A percentile compares a stretch with the other conserved stretches of the same genome.
Evolutionary conservation across 306 rosid species (phyloP).

Genomic region (Quercus dentata): DNA sequence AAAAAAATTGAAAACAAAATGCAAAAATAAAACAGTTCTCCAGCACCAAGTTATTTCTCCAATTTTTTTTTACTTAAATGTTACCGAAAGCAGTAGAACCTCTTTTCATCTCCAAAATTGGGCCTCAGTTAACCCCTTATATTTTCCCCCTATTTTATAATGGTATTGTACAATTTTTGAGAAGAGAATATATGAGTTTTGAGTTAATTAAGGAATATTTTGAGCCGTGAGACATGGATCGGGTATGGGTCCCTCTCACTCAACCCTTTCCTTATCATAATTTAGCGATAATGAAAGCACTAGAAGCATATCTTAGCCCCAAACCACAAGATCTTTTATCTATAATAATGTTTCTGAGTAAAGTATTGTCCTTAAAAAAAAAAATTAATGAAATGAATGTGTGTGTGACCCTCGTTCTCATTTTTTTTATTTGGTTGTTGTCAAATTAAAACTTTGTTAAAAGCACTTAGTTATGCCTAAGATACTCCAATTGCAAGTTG

Average conservation of each 20-base stretch:
- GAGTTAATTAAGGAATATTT: neutral
- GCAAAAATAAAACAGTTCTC: too few relatives aligned
- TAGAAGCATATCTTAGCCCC: constrained; percentile 35
- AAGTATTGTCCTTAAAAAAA: constrained; percentile 26
- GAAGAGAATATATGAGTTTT: neutral
- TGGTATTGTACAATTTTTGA: neutral
- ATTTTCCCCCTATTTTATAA: too few relatives aligned
- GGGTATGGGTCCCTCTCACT: neutral
- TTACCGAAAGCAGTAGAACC: too few relatives aligned
- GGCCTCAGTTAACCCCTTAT: too few relatives aligned
- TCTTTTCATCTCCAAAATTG: too few relatives aligned
- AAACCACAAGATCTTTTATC: constrained; percentile 29
- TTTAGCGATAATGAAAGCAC: constrained; percentile 41
- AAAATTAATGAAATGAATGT: constrained; percentile 5
- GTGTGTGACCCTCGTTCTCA: neutral
- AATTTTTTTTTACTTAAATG: too few relatives aligned
- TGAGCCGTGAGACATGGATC: neutral
- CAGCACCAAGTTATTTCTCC: too few relatives aligned
- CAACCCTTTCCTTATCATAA: constrained; percentile 22
- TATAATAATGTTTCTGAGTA: constrained; percentile 34
- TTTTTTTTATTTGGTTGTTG: constrained; percentile 12
- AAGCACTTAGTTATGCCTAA: constrained; percentile 35
- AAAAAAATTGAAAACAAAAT: too few relatives aligned
- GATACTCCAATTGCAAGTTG: constrained; percentile 57
- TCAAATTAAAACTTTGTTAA: constrained; percentile 32